Evolutionary conservation across 2,329 filamentous ascomycete genomes (phyloP).

Genomic region (Tolypocladium capitatum): DNA sequence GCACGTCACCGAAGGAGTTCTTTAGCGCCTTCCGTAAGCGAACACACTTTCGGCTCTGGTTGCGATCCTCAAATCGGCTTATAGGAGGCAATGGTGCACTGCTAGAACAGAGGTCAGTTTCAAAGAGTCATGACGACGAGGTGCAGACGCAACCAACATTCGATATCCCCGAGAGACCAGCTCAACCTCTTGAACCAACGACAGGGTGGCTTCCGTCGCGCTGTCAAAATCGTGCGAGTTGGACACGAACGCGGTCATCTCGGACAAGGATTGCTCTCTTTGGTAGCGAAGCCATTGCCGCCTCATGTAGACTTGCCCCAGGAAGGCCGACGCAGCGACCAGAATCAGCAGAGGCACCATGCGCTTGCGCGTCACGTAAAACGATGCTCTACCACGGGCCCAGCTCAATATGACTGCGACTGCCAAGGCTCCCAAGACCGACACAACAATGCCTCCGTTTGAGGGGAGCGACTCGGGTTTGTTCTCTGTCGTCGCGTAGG

Average conservation of each 20-base stretch:
- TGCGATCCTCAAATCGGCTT: slow-evolving; percentile 74
- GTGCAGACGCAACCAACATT: slow-evolving; percentile 41
- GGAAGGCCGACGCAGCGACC: slow-evolving; percentile 38
- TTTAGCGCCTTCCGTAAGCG: slow-evolving; percentile 67
- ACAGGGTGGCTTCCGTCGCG: slow-evolving; percentile 60
- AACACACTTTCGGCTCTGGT: slow-evolving; percentile 65
- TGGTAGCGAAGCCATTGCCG: slow-evolving; percentile 74
- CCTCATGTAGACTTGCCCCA: slow-evolving; percentile 57
- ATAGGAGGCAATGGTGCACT: slow-evolving; percentile 86
- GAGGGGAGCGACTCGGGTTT: slow-evolving; percentile 20
- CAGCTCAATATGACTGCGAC: slow-evolving; percentile 64
- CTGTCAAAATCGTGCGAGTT: slow-evolving; percentile 73
- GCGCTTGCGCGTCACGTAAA: slow-evolving; percentile 43
- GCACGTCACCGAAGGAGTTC: slow-evolving; percentile 53
- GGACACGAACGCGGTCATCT: slow-evolving; percentile 54
- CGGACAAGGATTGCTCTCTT: slow-evolving; percentile 58
- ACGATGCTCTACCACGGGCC: slow-evolving; percentile 39
- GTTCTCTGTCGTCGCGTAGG: slow-evolving; percentile 3
- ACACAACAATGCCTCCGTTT: slow-evolving; percentile 35
- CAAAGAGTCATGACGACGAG: background rate
- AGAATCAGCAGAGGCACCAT: slow-evolving; percentile 33
- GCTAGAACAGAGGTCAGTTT: slow-evolving; percentile 27
- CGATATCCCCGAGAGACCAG: slow-evolving; percentile 83
- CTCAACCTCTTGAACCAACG: slow-evolving; percentile 88
- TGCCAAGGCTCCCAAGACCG: slow-evolving; percentile 37